Evolutionary conservation across 129 eudicot genomes (phyloP).

Genomic region (Rutidosis leptorrhynchoides): DNA sequence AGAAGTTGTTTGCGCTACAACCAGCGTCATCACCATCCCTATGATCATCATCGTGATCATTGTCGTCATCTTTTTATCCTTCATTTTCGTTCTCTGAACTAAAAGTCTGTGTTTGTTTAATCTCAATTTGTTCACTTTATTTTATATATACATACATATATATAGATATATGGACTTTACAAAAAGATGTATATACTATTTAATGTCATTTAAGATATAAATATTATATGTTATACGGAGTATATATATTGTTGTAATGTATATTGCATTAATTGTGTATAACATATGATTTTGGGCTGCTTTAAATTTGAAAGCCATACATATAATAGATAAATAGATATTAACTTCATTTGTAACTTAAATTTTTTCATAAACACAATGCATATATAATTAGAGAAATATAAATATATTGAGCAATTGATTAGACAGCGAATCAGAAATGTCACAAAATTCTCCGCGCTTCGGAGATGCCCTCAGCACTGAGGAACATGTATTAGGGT

Average conservation of each 20-base stretch:
- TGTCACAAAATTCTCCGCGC: too few relatives aligned
- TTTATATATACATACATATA: neutral
- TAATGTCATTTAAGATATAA: constrained; percentile 9
- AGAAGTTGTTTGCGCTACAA: constrained; percentile 28
- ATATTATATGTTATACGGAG: neutral
- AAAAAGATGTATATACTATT: constrained; percentile 3
- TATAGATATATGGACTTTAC: neutral
- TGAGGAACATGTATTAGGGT: too few relatives aligned
- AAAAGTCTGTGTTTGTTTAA: constrained; percentile 9
- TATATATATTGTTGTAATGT: neutral
- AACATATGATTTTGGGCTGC: neutral
- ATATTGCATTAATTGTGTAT: constrained; percentile 6
- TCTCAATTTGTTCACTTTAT: constrained; percentile 6
- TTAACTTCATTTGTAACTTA: neutral
- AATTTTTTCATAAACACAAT: neutral
- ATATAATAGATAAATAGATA: neutral
- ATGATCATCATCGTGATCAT: constrained; percentile 10
- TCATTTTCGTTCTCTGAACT: constrained; percentile 28
- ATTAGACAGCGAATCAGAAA: too few relatives aligned
- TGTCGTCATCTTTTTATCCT: constrained; percentile 24
- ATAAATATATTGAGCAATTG: neutral
- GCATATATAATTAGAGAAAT: neutral
- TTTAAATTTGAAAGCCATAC: neutral
- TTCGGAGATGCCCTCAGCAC: too few relatives aligned
- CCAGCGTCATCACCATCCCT: constrained; percentile 17